Evolutionary conservation across 805 yeast species (phyloP).

Genomic region (Lachancea fermentati): DNA sequence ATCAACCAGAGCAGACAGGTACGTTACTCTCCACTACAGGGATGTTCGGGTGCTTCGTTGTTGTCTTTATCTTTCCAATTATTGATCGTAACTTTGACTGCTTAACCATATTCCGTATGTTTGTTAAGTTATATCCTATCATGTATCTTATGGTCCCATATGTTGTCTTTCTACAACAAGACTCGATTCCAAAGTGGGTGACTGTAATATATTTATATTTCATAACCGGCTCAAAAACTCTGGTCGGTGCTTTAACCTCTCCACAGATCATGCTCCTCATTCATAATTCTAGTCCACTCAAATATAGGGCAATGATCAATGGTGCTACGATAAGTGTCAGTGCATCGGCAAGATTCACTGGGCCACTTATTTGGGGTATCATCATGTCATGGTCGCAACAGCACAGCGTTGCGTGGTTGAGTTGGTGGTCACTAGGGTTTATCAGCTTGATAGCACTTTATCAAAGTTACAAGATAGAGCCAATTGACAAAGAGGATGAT

Average conservation of each 20-base stretch:
- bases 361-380: conserved; percentile 53
- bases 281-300: conserved; percentile 48
- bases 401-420: conserved; percentile 28
- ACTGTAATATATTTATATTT: conserved; percentile 28
- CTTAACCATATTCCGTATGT: conserved; percentile 38
- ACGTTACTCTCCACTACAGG: conserved; percentile 47
- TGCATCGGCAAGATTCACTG: conserved; percentile 51
- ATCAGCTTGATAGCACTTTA: conserved; percentile 27
- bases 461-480: conserved; percentile 26
- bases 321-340: conserved; percentile 49
- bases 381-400: conserved; percentile 36
- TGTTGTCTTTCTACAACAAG: conserved; percentile 38
- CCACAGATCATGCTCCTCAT: conserved; percentile 50
- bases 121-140: conserved; percentile 40
- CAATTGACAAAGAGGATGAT: conserved; percentile 25
- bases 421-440: conserved; percentile 31
- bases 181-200: conserved; percentile 26
- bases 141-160: conserved; percentile 44
- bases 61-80: conserved; percentile 46
- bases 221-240: conserved; percentile 32
- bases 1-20: conserved; percentile 43
- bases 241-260: conserved; percentile 42
- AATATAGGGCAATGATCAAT: conserved; percentile 54
- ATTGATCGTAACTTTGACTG: conserved; percentile 45
- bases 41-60: conserved; percentile 44